A percentile compares a stretch with the other conserved stretches of the same genome.
phyloP scores from a whole-genome alignment of 2,329 filamentous ascomycete species.

The Rasamsonia emersonii region DNA sequence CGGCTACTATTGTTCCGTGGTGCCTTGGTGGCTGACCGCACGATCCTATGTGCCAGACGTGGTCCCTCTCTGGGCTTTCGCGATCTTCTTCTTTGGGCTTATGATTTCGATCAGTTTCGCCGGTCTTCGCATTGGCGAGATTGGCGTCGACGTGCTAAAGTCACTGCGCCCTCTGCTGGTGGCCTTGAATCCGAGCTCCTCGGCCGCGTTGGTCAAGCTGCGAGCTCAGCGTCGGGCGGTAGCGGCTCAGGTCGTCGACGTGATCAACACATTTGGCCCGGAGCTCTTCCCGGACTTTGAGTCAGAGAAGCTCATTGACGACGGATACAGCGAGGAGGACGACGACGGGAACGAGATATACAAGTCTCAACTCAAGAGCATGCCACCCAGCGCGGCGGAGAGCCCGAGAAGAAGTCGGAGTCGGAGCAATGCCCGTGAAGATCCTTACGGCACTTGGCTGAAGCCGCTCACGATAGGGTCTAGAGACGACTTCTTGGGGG shows the following conservation, averaged over 20 bases:
- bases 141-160: constrained; percentile 97
- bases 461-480: constrained; percentile 9
- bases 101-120: constrained; percentile 88
- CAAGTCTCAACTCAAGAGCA: constrained; percentile 16
- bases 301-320: constrained; percentile 57
- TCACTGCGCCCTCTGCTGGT: constrained; percentile 81
- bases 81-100: constrained; percentile 65
- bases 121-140: constrained; percentile 86
- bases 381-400: constrained; percentile 43
- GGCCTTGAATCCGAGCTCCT: constrained; percentile 73
- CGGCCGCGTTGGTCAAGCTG: constrained; percentile 73
- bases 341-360: constrained; percentile 14
- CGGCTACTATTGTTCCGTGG: constrained; percentile 37
- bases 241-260: constrained; percentile 71
- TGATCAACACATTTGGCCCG: constrained; percentile 91
- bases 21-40: constrained; percentile 9
- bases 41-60: constrained; percentile 58
- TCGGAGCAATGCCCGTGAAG: constrained; percentile 47
- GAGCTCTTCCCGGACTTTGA: constrained; percentile 96
- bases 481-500: too few species aligned
- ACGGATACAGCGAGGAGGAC: constrained; percentile 35
- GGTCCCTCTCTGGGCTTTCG: constrained; percentile 69
- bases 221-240: constrained; percentile 64
- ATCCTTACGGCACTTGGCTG: constrained; percentile 5
- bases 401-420: constrained; percentile 67